Evolutionary conservation across 2,329 filamentous ascomycete genomes (phyloP).

Genomic region (Leptodontidium sp.): DNA sequence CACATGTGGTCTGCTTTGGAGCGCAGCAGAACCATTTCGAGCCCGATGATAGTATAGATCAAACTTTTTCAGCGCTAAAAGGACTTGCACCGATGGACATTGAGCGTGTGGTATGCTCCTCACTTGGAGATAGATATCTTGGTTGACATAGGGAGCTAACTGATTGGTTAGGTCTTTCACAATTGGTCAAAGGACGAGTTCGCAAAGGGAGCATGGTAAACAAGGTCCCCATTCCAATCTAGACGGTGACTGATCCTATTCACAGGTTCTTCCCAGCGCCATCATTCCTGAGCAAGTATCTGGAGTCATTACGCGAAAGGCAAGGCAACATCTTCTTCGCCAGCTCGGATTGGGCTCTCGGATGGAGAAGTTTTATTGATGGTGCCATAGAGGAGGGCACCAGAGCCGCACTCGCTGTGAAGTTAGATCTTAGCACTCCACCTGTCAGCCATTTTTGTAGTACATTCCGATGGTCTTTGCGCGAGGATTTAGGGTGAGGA

Average conservation of each 20-base stretch:
- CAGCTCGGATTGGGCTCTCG: constrained; percentile 57
- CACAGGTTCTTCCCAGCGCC: constrained; percentile 48
- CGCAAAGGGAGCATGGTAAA: constrained; percentile 54
- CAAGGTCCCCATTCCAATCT: no score
- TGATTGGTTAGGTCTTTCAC: constrained; percentile 52
- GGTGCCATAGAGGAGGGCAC: constrained; percentile 58
- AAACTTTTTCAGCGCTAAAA: constrained; percentile 44
- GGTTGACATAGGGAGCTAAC: neutral
- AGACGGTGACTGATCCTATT: no score
- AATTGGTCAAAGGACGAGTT: constrained; percentile 59
- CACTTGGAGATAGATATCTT: neutral
- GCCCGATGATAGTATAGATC: constrained; percentile 52
- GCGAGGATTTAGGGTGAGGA: no score
- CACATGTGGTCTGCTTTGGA: constrained; percentile 57
- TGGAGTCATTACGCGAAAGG: constrained; percentile 51
- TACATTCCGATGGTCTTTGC: no score
- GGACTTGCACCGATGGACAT: constrained; percentile 43
- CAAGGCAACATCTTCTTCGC: constrained; percentile 57
- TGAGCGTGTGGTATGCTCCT: constrained; percentile 19
- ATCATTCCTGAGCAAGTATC: constrained; percentile 49
- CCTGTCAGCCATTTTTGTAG: no score
- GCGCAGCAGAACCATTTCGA: constrained; percentile 53
- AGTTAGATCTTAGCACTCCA: no score
- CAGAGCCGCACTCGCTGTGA: constrained; percentile 41
- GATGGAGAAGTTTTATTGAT: constrained; percentile 60